These are phyloP conservation scores for Fusarium setosum DNA, from an alignment of 2,329 filamentous ascomycete genomes.

Conservation along the genomic window DNA sequence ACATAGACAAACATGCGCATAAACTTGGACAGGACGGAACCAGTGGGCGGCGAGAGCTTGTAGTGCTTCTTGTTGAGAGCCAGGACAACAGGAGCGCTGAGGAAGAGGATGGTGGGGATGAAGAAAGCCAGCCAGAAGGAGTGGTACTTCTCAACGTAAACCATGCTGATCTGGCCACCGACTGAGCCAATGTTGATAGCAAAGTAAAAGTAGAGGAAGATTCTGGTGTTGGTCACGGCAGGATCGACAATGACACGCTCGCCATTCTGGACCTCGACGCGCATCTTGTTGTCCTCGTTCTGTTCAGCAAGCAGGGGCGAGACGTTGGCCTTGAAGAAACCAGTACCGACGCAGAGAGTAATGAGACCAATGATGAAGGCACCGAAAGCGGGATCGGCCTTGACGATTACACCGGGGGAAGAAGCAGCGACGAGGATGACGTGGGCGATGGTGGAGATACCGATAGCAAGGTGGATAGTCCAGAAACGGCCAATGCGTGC, in stretches of 20 bases:
- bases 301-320: constrained; percentile 79
- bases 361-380: constrained; percentile 76
- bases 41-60: constrained; percentile 72
- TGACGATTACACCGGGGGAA: constrained; percentile 70
- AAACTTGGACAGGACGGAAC: constrained; percentile 77
- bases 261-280: constrained; percentile 66
- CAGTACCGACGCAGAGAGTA: constrained; percentile 71
- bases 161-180: constrained; percentile 69
- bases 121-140: constrained; percentile 80
- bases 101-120: constrained; percentile 74
- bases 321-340: constrained; percentile 86
- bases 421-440: constrained; percentile 74
- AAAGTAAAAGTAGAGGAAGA: constrained; percentile 72
- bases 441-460: constrained; percentile 74
- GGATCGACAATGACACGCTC: constrained; percentile 79
- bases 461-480: constrained; percentile 77
- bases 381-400: constrained; percentile 67
- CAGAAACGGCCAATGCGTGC: constrained; percentile 78
- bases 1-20: constrained; percentile 69
- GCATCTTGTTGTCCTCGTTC: constrained; percentile 68
- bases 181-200: constrained; percentile 75
- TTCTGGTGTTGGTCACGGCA: constrained; percentile 73
- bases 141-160: constrained; percentile 80
- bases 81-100: constrained; percentile 70
- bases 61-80: constrained; percentile 71